Evolutionary conservation across 805 yeast genomes (phyloP), one percentile per base, ranked within the genome.

Genomic region (Metschnikowia cerradonensis): DNA sequence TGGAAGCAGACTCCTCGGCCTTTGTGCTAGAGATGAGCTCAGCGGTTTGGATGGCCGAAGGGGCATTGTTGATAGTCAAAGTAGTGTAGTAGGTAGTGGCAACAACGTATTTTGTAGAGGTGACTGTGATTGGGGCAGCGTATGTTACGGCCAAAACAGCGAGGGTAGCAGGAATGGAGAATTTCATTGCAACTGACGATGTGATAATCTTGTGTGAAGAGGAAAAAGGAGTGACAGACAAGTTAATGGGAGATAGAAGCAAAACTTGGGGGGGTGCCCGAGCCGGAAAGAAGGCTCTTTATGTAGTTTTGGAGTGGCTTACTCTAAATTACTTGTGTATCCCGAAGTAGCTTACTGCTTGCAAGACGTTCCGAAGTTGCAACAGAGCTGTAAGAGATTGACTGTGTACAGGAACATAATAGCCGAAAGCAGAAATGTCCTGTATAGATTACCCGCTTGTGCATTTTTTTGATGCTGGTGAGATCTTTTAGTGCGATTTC

Each of bases 121-220:
- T 49, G 34, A 50, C 51, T 17, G 45, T 50, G 44, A 54, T 44
- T 19, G 54, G 50, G 15, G 55, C 54, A 6, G 59, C 58, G 37
- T 42, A 34, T 8, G 54, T 31, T 14, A 47, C 40, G 6, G 51
- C 54, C 30, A 55, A 44, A n/a, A 34, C 38, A 2, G 56, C 44
- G 39, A 52, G 23, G 35, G 48, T 44, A 33, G 46, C 33, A 43
- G 51, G 32, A n/a, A 36, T 33, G 4, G 55, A 37, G 26, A 50
- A 30, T 44, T 42, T 52, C 55, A 52, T 52, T 45, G 37, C 11
- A 30, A 40, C 14, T 23, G 36, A 15, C 30, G 3, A 31, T 6
- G 11, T 17, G 19, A 17, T 14, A 15, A 5, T 42, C 31, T 31
- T 41, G 15, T 20, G 40, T 14, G 40, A n/a, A 33, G 31, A 20